Evolutionary conservation across 495 filamentous ascomycete genomes (phyloP).

Genomic region (Tetracladium marchalianum): DNA sequence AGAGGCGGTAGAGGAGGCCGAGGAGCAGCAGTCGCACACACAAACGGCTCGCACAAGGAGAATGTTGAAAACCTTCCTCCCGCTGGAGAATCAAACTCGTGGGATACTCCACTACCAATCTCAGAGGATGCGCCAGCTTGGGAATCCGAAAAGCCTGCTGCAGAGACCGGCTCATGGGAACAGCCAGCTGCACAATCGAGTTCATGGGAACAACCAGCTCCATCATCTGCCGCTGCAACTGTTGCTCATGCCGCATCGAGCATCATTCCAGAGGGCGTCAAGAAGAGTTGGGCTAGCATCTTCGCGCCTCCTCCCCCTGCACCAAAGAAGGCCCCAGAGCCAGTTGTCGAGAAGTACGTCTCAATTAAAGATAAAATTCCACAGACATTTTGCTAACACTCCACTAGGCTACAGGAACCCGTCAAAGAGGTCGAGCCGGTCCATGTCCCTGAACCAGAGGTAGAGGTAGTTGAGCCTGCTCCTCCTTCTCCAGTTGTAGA

Average conservation of each 20-base stretch:
- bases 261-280: conserved; percentile 23
- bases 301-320: conserved; percentile 27
- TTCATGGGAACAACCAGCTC: conserved; percentile 10
- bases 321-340: conserved; percentile 19
- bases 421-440: conserved; percentile 10
- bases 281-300: conserved; percentile 51
- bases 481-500: conserved; percentile 5
- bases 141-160: conserved; percentile 28
- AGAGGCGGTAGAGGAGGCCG: conserved; percentile 68
- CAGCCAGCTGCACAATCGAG: conserved; percentile 25
- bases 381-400: conserved; percentile 3
- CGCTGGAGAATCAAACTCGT: conserved; percentile 22
- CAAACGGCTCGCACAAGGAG: conserved; percentile 43
- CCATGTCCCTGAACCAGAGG: conserved; percentile 16
- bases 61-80: conserved; percentile 35
- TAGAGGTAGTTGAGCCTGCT: conserved; percentile 5
- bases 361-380: neutral
- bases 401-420: conserved; percentile 9
- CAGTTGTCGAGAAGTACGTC: conserved; percentile 17
- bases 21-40: conserved; percentile 43
- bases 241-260: conserved; percentile 20
- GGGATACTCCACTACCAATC: conserved; percentile 9
- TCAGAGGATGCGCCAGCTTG: conserved; percentile 11
- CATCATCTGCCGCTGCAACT: conserved; percentile 13
- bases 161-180: conserved; percentile 20